Base-by-base conservation (phyloP, 2,329 filamentous ascomycete genomes). In the Penicillium paneum region DNA sequence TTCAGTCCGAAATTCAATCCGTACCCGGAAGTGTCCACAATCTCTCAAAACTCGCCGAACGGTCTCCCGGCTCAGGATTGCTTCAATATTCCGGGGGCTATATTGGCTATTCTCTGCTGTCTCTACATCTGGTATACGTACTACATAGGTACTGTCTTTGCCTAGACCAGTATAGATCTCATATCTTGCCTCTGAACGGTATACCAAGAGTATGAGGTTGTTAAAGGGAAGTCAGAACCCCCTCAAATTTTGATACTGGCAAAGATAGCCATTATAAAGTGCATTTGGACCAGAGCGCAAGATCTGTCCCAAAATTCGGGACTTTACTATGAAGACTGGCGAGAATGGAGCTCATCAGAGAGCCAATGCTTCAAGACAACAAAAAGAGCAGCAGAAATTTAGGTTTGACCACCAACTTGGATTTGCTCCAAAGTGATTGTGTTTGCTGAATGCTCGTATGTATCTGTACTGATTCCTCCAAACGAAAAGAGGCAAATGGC, bases 381-480 rank as follows among this genome's bases (percentile, higher is more conserved):
- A 24, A 24, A 24, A 24, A 24, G 21, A 24, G 5, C 5, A 24
- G n/a, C n/a, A n/a, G n/a, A n/a, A n/a, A 24, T 24, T 24, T 24
- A 24, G 21, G 5, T 24, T 24, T 24, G 21, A 24, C 21, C 21
- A 24, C 21, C 5, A 24, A 5, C 21, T 24, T 3, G 21, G 5
- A 24, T 4, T 24, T 24, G 21, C 21, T 24, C 5, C 21, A 24
- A 24, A 24, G 21, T 24, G 21, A 24, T 68, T 46, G 52, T 50
- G 0, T 63, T 64, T 42, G 52, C 57, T 36, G 60, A 51, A 12
- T 56, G 51, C 29, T 40, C 55, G 3, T 62, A 64, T 52, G 55
- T 55, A 12, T 55, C 60, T 3, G 52, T 58, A 19, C 24, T 64
- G 28, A 49, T 31, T 52, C 21, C 15, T 61, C 19, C 56, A 49